phyloP scores from a whole-genome alignment of 2,329 filamentous ascomycete genomes.

The Scedosporium apiospermum region DNA sequence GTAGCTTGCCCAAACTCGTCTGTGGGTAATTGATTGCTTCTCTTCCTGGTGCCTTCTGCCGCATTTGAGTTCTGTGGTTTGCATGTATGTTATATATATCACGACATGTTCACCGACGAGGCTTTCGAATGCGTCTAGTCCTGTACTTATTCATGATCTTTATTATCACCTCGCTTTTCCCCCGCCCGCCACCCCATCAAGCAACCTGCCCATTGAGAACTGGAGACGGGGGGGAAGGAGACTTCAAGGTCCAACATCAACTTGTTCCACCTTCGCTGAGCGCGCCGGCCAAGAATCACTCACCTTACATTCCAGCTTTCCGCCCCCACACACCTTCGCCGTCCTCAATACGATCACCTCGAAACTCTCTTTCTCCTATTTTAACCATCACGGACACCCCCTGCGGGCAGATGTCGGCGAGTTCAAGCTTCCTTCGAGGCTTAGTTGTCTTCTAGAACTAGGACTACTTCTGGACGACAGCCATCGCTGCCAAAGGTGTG shows the following conservation, averaged over 20 bases:
- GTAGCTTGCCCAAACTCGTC: not conserved
- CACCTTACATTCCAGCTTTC: not conserved
- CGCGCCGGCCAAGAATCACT: not conserved
- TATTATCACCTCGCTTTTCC: no score
- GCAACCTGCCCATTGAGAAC: no score
- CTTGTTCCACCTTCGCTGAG: not conserved
- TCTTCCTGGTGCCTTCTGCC: not conserved
- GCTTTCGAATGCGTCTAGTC: not conserved
- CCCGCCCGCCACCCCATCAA: no score
- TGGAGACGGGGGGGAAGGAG: no score
- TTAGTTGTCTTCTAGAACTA: no score
- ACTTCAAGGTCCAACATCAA: no score
- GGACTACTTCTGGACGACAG: not conserved
- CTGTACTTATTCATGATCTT: not conserved
- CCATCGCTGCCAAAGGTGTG: not conserved
- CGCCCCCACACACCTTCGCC: not conserved
- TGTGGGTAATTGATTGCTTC: not conserved
- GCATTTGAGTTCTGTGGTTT: not conserved
- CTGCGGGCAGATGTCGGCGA: not conserved
- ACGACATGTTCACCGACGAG: not conserved
- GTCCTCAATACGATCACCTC: not conserved
- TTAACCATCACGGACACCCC: not conserved
- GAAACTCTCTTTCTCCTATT: not conserved
- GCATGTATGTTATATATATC: not conserved
- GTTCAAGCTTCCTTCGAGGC: no score